Evolutionary conservation across 305 asterid species (phyloP).

Genomic region (Rubia balearica): DNA sequence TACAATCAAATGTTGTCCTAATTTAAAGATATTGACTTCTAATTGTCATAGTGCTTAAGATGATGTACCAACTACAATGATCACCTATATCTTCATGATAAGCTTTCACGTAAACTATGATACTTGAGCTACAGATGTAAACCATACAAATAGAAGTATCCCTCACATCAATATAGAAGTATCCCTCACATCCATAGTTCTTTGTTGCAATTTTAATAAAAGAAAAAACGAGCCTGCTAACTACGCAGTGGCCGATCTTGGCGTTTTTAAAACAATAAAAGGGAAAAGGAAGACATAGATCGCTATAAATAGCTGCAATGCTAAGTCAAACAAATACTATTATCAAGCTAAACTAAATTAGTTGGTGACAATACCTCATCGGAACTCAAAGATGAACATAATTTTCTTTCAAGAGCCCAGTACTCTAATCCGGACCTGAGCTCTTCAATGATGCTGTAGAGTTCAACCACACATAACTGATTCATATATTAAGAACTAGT

Average conservation of each 20-base stretch:
- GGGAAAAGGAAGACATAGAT: background rate
- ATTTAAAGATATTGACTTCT: background rate
- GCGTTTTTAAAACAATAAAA: no score
- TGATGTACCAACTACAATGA: background rate
- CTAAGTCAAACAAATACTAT: background rate
- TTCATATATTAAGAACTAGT: background rate
- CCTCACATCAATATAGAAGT: background rate
- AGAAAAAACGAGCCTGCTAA: background rate
- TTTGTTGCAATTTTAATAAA: background rate
- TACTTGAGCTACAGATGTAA: background rate
- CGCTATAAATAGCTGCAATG: background rate
- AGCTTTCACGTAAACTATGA: background rate
- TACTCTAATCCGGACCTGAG: constrained; percentile 66
- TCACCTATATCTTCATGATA: background rate
- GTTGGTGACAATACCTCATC: constrained; percentile 35
- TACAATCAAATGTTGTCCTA: background rate
- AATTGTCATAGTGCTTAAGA: background rate
- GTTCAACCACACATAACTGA: background rate
- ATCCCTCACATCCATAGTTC: background rate
- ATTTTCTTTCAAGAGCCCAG: constrained; percentile 88
- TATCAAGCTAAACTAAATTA: constrained; percentile 2
- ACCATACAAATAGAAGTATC: background rate
- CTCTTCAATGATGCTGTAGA: constrained; percentile 61
- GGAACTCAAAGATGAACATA: constrained; percentile 51
- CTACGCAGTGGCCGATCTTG: background rate